Conservation (phyloP, 805 yeast species). For the Teunomyces panamensis region DNA sequence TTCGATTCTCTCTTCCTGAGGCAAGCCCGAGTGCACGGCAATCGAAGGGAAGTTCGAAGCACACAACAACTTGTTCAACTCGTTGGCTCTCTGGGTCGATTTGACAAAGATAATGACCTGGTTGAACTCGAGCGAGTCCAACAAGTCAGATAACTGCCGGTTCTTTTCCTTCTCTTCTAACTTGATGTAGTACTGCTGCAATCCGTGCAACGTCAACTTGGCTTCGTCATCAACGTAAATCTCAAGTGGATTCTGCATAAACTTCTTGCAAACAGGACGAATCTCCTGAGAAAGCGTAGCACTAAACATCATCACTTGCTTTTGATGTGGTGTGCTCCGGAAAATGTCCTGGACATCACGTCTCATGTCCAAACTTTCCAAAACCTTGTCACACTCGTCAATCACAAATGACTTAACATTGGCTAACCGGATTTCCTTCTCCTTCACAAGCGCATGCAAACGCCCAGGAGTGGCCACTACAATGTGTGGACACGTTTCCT, state of each 20-base stretch:
- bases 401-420: conserved; percentile 92
- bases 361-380: conserved; percentile 91
- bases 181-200: conserved; percentile 94
- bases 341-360: conserved; percentile 97
- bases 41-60: conserved; percentile 96
- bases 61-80: conserved; percentile 81
- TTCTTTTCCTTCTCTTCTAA: conserved; percentile 89
- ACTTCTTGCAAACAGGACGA: conserved; percentile 95
- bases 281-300: conserved; percentile 94
- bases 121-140: conserved; percentile 93
- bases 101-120: conserved; percentile 96
- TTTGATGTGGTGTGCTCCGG: conserved; percentile 96
- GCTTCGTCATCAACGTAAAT: conserved; percentile 97
- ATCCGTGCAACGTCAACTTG: conserved; percentile 94
- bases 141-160: conserved; percentile 84
- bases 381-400: conserved; percentile 98
- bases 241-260: conserved; percentile 97
- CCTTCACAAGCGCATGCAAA: conserved; percentile 89
- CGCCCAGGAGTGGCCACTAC: conserved; percentile 99
- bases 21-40: conserved; percentile 92
- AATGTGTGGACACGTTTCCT: conserved; percentile 93
- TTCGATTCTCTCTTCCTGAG: conserved; percentile 97
- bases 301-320: conserved; percentile 99
- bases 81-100: conserved; percentile 88
- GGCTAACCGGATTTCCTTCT: conserved; percentile 80